These are phyloP conservation scores for Pyrrhoderma lamaoense DNA, from an alignment of 1,284 basidiomycete species.

Conservation along the genomic window DNA sequence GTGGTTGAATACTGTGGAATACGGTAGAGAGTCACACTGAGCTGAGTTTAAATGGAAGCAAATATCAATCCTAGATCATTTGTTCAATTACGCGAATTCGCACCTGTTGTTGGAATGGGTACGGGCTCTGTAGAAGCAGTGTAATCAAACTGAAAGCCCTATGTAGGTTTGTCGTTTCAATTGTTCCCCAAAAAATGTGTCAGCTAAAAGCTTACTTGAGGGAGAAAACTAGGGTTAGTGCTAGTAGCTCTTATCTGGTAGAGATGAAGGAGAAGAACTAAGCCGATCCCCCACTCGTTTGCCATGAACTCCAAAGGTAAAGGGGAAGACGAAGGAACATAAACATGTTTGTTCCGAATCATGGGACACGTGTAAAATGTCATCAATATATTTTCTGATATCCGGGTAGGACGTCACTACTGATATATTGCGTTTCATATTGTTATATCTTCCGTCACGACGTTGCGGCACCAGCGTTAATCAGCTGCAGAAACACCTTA, in stretches of 20 bases:
- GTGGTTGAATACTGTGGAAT: slow-evolving; percentile 32
- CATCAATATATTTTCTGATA: no score
- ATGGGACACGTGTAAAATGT: no score
- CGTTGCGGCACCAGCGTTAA: no score
- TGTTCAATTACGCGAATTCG: slow-evolving; percentile 14
- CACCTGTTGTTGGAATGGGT: slow-evolving; percentile 44
- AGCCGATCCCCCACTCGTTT: no score
- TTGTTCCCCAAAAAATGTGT: no score
- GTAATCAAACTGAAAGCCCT: slow-evolving; percentile 53
- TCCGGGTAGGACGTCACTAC: no score
- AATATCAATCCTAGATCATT: slow-evolving; percentile 8
- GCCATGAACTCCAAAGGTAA: no score
- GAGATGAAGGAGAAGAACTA: background rate
- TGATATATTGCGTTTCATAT: no score
- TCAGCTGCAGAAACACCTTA: no score
- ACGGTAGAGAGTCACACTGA: slow-evolving; percentile 47
- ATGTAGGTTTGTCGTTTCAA: slow-evolving; percentile 1
- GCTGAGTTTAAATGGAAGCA: slow-evolving; percentile 25
- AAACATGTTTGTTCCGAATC: no score
- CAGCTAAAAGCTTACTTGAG: background rate
- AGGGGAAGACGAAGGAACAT: no score
- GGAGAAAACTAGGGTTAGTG: background rate
- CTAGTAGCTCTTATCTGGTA: background rate
- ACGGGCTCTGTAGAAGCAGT: slow-evolving; percentile 33
- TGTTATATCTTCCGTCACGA: no score